Evolutionary conservation across 2,329 filamentous ascomycete genomes (phyloP).

Genomic region (Pezizomycotina sp.): DNA sequence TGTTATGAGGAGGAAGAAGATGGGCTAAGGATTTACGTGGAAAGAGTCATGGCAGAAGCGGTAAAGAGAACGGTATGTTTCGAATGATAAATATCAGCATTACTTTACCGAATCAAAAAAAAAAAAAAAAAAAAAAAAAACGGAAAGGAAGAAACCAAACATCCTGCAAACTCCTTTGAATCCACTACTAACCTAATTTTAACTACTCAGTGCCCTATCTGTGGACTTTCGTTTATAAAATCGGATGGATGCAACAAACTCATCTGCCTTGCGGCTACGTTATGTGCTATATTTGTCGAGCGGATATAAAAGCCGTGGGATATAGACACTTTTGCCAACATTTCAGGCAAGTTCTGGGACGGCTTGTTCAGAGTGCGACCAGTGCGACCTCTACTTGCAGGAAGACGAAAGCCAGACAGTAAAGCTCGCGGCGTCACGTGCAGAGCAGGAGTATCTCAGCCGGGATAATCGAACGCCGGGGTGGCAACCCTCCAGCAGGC

Average conservation of each 20-base stretch:
- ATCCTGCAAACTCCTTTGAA: neutral
- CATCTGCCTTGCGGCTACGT: conserved; percentile 90
- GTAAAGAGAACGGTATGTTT: conserved; percentile 49
- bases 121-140: too few species aligned
- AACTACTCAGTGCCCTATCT: conserved; percentile 71
- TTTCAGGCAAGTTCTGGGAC: conserved; percentile 69
- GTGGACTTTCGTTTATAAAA: conserved; percentile 85
- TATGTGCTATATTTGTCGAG: conserved; percentile 95
- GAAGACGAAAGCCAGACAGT: conserved; percentile 58
- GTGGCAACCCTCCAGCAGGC: conserved; percentile 13
- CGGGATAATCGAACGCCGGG: conserved; percentile 33
- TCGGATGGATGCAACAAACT: conserved; percentile 91
- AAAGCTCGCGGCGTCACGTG: conserved; percentile 50
- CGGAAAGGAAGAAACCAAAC: neutral
- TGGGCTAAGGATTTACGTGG: conserved; percentile 72
- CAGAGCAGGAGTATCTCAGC: conserved; percentile 54
- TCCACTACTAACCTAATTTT: conserved; percentile 1
- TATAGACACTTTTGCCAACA: conserved; percentile 95
- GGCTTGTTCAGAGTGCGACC: conserved; percentile 60
- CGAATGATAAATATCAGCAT: too few species aligned
- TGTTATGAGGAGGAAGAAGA: conserved; percentile 74
- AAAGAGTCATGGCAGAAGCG: conserved; percentile 81
- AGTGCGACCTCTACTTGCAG: conserved; percentile 56
- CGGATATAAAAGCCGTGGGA: conserved; percentile 54
- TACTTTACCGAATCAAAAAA: too few species aligned